phyloP scores from a whole-genome alignment of 257 asterid genomes.

The Solanum lycopersicoides region DNA sequence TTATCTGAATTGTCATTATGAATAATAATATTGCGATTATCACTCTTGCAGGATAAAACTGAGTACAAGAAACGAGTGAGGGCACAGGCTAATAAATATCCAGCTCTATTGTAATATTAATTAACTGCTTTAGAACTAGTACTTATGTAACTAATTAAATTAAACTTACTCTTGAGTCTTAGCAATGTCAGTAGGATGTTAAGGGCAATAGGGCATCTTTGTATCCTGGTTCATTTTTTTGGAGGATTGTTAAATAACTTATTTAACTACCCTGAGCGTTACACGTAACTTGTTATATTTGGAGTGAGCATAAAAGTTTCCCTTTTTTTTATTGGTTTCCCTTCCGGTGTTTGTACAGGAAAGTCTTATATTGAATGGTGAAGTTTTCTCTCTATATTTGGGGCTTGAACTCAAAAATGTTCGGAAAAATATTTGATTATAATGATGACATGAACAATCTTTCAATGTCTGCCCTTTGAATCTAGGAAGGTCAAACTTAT shows the following conservation, averaged over 20 bases:
- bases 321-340: not conserved
- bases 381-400: not conserved
- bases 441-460: not conserved
- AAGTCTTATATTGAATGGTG: not conserved
- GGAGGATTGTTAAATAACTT: not conserved
- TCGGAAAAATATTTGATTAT: too few species aligned
- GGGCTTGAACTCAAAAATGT: not conserved
- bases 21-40: not conserved
- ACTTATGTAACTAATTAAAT: not conserved
- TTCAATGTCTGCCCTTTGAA: not conserved
- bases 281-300: not conserved
- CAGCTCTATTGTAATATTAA: slow-evolving; percentile 2
- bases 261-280: not conserved
- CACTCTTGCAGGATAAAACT: slow-evolving; percentile 12
- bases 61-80: slow-evolving; percentile 28
- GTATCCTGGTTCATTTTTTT: not conserved
- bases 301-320: not conserved
- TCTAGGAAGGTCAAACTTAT: not conserved
- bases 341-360: not conserved
- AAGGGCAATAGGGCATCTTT: not conserved
- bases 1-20: not conserved
- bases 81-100: slow-evolving; percentile 25
- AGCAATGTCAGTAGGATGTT: not conserved
- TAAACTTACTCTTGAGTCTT: not conserved
- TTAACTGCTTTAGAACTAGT: not conserved